Conservation (phyloP, 1,284 basidiomycete genomes). For the Gomphus bonarii region DNA sequence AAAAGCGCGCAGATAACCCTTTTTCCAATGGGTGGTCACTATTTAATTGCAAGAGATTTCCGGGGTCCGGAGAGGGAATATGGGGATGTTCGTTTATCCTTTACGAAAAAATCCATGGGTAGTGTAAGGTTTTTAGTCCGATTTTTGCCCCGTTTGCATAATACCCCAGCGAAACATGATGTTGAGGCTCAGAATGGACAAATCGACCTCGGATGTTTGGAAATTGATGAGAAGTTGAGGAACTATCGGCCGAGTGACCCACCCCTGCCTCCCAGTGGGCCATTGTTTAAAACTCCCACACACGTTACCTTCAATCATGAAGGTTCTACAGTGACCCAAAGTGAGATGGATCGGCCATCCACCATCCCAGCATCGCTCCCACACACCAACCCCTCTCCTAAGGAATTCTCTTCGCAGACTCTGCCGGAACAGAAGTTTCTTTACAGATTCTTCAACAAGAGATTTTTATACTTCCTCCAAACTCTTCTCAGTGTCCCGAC, state of each 20-base stretch:
- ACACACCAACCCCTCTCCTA: background rate
- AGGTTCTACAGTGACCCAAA: background rate
- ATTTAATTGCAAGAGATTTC: conserved; percentile 47
- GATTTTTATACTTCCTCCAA: conserved; percentile 24
- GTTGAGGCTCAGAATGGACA: background rate
- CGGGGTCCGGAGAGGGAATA: conserved; percentile 50
- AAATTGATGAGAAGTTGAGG: background rate
- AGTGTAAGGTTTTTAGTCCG: background rate
- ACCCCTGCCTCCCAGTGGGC: background rate
- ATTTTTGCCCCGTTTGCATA: background rate
- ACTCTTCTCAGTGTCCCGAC: conserved; percentile 44
- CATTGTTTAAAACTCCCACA: background rate
- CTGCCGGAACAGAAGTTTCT: background rate
- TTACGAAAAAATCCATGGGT: conserved; percentile 13
- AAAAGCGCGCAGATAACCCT: conserved; percentile 38
- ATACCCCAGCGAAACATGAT: background rate
- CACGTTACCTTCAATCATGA: background rate
- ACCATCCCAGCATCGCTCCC: background rate
- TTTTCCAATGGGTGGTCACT: conserved; percentile 48
- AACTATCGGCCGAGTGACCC: background rate
- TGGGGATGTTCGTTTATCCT: conserved; percentile 32
- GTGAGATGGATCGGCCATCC: background rate
- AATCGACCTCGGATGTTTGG: background rate
- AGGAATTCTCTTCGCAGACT: background rate
- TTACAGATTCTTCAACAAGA: conserved; percentile 12